phyloP scores from a whole-genome alignment of 2,329 filamentous ascomycete species.

The Boeremia lycopersici region DNA sequence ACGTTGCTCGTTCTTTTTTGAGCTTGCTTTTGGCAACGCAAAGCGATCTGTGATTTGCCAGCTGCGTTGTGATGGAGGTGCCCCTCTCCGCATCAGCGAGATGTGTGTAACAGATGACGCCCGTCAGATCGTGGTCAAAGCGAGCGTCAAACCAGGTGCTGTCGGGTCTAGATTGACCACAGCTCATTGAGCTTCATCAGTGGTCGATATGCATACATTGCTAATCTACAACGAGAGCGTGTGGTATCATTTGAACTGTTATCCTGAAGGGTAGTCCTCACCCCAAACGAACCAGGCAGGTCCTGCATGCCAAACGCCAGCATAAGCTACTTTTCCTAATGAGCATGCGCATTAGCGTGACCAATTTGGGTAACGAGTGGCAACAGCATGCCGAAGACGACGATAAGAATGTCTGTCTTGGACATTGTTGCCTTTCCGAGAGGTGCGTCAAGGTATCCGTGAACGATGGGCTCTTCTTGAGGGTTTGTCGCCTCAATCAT shows the following conservation, averaged over 20 bases:
- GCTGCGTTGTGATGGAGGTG: background rate
- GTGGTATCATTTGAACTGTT: constrained; percentile 13
- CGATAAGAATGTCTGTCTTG: constrained; percentile 62
- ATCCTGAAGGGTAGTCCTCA: background rate
- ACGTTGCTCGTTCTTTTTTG: constrained; percentile 1
- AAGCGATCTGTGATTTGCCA: background rate
- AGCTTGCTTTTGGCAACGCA: background rate
- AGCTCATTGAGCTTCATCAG: background rate
- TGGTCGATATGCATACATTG: constrained; percentile 5
- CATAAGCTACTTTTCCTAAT: constrained; percentile 42
- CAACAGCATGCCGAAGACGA: constrained; percentile 76
- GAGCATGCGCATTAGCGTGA: constrained; percentile 60
- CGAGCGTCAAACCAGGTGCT: background rate
- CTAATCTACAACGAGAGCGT: constrained; percentile 9
- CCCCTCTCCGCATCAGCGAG: background rate
- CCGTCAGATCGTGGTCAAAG: background rate
- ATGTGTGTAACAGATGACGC: background rate
- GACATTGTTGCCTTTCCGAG: constrained; percentile 57
- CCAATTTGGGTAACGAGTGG: constrained; percentile 79
- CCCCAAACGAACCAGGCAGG: background rate
- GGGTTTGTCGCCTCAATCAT: constrained; percentile 76
- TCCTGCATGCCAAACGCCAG: constrained; percentile 3
- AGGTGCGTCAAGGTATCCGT: constrained; percentile 62
- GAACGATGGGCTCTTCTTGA: constrained; percentile 45
- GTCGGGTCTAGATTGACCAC: background rate